A percentile compares a stretch with the other conserved stretches of the same genome.
phyloP scores from a whole-genome alignment of 2,329 filamentous ascomycete species.

The Coniochaeta pulveracea region DNA sequence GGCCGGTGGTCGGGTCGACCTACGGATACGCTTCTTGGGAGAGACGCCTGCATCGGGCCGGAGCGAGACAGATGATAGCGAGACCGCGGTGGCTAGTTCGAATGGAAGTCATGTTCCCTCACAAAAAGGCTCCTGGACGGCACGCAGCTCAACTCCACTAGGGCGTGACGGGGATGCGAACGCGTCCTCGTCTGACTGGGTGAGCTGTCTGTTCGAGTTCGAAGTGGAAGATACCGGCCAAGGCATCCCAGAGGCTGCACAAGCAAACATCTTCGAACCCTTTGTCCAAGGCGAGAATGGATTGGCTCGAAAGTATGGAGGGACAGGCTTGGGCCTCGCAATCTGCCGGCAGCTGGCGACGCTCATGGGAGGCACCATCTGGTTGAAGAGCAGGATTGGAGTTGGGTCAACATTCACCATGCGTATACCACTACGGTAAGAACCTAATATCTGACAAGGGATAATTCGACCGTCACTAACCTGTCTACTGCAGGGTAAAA shows the following conservation, averaged over 20 bases:
- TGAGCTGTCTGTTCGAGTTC: conserved; percentile 75
- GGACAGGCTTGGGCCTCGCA: conserved; percentile 76
- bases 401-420: conserved; percentile 74
- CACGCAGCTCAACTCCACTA: too few relatives aligned
- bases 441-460: too few relatives aligned
- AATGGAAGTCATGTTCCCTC: conserved; percentile 45
- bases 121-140: too few relatives aligned
- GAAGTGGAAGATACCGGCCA: conserved; percentile 82
- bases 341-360: conserved; percentile 80
- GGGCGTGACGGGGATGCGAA: too few relatives aligned
- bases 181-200: too few relatives aligned
- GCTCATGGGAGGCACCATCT: conserved; percentile 72
- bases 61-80: conserved; percentile 37
- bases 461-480: not conserved
- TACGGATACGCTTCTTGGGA: conserved; percentile 64
- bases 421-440: conserved; percentile 68
- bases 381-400: conserved; percentile 58
- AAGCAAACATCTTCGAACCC: conserved; percentile 79
- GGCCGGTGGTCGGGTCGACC: conserved; percentile 58
- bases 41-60: conserved; percentile 34
- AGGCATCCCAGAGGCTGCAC: conserved; percentile 68
- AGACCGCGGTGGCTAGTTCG: conserved; percentile 43
- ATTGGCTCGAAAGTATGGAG: conserved; percentile 79
- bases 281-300: conserved; percentile 87
- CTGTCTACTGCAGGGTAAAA: not conserved